Evolutionary conservation across 192 early-diverging fungal species (phyloP), one percentile per base, ranked within the genome.

Genomic region (Coemansia nantahalensis): DNA sequence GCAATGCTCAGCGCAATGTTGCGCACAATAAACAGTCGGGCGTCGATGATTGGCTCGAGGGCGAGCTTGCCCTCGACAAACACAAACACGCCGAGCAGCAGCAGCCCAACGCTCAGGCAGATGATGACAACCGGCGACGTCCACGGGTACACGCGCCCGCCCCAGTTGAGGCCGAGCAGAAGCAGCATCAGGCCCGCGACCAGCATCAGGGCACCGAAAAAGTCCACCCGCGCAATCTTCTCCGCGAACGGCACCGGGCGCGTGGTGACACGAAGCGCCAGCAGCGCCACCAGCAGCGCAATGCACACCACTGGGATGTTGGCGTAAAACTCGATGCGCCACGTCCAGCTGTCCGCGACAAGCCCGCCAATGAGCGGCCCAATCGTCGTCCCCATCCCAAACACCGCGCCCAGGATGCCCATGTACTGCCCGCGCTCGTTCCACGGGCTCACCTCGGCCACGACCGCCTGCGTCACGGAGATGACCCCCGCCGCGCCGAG

Each of bases 261-360:
- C 0, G 61, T 34, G 4, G 83, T 83, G 31, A 81, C 67, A 19
- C 78, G 70, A 19, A 89, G 63, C 18, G 79, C 44, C 26, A 84
- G 33, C 44, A 74, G 34, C 19, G 85, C 55, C 5, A 79, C 58
- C 14, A 62, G 39, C 13, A 83, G 30, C 18, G 84, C 60, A 10
- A 88, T 10, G 22, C 60, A 79, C 13, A 90, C 87, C 45, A 94
- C 38, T 8, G 92, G 92, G 3, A 91, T 59, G 65, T 92, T 92
- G 75, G 90, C 83, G 70, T 80, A 94, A 45, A 91, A 91, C 24
- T 81, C 87, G 82, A 87, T 87, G 24, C 85, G 75, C 85, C 85
- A 87, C 12, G 67, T 78, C 52, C 56, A 56, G 64, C 44, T 51
- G 34, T 94, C 92, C 0, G 84, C 76, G 37, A 94, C 87, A 8